Base-by-base conservation (phyloP, 2,329 filamentous ascomycete genomes). In the Pestalotiopsis sp. region DNA sequence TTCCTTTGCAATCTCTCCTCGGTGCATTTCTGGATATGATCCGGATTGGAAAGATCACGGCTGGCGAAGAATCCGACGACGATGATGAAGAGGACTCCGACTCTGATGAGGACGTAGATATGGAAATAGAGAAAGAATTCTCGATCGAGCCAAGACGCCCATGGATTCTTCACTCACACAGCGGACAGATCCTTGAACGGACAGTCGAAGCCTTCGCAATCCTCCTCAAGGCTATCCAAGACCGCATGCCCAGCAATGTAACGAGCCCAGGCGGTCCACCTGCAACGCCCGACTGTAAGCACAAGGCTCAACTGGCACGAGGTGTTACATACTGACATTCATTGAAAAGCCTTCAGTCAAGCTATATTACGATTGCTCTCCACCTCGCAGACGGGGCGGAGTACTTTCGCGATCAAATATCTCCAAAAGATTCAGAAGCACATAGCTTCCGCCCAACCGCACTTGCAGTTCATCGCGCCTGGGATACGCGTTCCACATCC, bases 101-200 rank as follows among this genome's bases (percentile, higher is more conserved):
- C 20, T n/a, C 20, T 23, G 17, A 52, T 52, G 45, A 17, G 14
- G 14, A 52, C 7, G 5, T 31, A 27, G 23, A 45, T 57, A 17
- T 60, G 36, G 57, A 49, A 52, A 36, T 40, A 12, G 20, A 49
- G 12, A 2, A 13, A 20, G 3, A n/a, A 17, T 31, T 59, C 20
- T n/a, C 31, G 27, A 20, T 58, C 23, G 41, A 52, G 17, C 40
- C 23, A 49, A 6, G 27, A 25, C 23, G 27, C 12, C 58, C 66
- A 17, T 67, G 66, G 66, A 20, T 63, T 27, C 13, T 67, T 36
- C 36, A 62, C 3, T 40, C 66, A 14, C 66, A 67, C 49, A 67
- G 66, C 41, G 40, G 63, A 23, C 36, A 40, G 9, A 63, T 63
- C 25, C n/a, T 62, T 3, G 40, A 63, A 17, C 27, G 66, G 25